These are phyloP conservation scores for Neurospora sp. DNA, from an alignment of 495 filamentous ascomycete genomes.

Conservation along the genomic window DNA sequence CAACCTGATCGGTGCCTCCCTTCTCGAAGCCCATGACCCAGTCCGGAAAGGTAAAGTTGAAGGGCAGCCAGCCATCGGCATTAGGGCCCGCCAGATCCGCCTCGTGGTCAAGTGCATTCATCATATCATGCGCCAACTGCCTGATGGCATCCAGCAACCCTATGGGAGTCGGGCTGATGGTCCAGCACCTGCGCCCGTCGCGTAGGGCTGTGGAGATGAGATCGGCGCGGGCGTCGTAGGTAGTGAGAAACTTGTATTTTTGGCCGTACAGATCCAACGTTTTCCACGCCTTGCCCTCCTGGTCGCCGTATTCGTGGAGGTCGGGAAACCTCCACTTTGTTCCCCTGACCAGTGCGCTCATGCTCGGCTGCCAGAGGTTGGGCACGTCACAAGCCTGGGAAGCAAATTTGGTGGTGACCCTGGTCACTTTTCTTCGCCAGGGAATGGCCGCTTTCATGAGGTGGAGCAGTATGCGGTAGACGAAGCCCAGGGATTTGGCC, in stretches of 20 bases:
- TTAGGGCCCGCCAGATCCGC: neutral
- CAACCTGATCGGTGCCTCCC: neutral
- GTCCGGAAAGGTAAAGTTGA: neutral
- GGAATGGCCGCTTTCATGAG: neutral
- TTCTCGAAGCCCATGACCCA: neutral
- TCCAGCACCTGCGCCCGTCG: neutral
- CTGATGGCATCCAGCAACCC: neutral
- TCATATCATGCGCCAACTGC: neutral
- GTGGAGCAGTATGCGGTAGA: neutral
- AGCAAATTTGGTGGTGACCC: neutral
- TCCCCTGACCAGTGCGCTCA: neutral
- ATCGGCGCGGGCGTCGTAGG: neutral
- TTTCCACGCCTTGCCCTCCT: neutral
- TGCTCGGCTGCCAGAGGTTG: neutral
- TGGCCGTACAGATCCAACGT: neutral
- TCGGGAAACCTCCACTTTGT: neutral
- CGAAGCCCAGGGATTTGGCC: neutral
- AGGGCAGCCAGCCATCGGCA: neutral
- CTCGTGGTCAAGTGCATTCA: neutral
- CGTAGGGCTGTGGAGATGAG: neutral
- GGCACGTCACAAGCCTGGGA: neutral
- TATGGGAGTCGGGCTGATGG: neutral
- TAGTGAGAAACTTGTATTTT: neutral
- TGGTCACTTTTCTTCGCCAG: neutral
- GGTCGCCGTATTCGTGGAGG: neutral